phyloP scores from a whole-genome alignment of 495 filamentous ascomycete genomes.

The Penicillium coffeae region DNA sequence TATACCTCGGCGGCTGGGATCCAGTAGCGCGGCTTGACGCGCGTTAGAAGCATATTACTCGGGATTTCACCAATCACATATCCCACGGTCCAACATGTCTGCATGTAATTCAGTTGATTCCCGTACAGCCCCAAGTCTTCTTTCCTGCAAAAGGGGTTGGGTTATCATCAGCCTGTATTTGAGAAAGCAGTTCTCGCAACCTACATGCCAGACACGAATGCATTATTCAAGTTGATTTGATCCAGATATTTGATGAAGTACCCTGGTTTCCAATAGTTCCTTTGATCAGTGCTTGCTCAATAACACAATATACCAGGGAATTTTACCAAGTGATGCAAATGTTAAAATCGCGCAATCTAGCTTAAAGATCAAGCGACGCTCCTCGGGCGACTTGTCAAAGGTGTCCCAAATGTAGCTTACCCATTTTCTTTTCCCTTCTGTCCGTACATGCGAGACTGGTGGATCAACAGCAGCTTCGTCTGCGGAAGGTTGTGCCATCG shows the following conservation, averaged over 20 bases:
- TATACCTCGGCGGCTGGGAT: slow-evolving; percentile 48
- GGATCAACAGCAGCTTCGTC: slow-evolving; percentile 14
- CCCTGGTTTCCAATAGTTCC: slow-evolving; percentile 15
- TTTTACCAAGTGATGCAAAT: slow-evolving; percentile 47
- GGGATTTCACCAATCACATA: slow-evolving; percentile 63
- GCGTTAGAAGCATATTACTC: slow-evolving; percentile 54
- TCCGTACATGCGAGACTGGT: slow-evolving; percentile 10
- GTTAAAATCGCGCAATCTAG: slow-evolving; percentile 53
- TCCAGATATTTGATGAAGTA: slow-evolving; percentile 61
- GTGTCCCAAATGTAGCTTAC: slow-evolving; percentile 56
- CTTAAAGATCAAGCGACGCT: slow-evolving; percentile 58
- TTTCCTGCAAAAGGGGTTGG: slow-evolving; percentile 40
- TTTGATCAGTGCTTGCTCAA: background rate
- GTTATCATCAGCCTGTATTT: background rate
- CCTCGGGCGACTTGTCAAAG: slow-evolving; percentile 57
- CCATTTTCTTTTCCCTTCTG: slow-evolving; percentile 32
- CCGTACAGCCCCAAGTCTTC: slow-evolving; percentile 56
- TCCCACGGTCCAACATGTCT: slow-evolving; percentile 58
- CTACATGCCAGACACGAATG: slow-evolving; percentile 47
- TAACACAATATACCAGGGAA: background rate
- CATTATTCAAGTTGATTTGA: slow-evolving; percentile 55
- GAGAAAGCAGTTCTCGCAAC: slow-evolving; percentile 1
- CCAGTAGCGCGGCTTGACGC: slow-evolving; percentile 53
- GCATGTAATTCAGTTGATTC: slow-evolving; percentile 50
- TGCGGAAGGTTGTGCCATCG: slow-evolving; percentile 9